These are phyloP conservation scores for Fusarium acutatum DNA, from an alignment of 2,329 filamentous ascomycete genomes.

Conservation along the genomic window DNA sequence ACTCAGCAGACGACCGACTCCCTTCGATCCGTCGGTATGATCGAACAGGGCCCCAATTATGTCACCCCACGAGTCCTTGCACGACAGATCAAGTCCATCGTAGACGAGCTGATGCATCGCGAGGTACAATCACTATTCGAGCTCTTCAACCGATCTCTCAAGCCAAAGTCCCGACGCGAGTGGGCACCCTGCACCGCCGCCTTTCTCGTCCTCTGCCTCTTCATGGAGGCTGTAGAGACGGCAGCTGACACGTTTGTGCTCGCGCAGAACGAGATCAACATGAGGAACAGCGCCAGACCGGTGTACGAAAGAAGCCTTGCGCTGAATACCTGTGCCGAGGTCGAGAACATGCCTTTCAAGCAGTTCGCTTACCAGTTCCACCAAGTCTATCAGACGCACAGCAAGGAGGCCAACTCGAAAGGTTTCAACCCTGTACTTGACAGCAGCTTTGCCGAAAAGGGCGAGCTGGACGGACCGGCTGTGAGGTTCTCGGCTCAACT, in stretches of 20 bases:
- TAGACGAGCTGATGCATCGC: constrained; percentile 62
- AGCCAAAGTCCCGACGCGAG: constrained; percentile 60
- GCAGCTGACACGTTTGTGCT: constrained; percentile 62
- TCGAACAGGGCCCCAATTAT: constrained; percentile 54
- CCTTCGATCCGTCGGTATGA: constrained; percentile 53
- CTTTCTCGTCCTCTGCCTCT: constrained; percentile 65
- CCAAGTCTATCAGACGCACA: constrained; percentile 66
- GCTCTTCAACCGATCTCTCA: constrained; percentile 61
- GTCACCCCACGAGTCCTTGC: constrained; percentile 64
- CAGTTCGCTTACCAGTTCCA: constrained; percentile 70
- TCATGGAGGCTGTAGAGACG: constrained; percentile 66
- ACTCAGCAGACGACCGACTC: constrained; percentile 54
- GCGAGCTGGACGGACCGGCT: constrained; percentile 57
- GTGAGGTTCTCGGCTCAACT: constrained; percentile 57
- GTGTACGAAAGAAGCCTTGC: constrained; percentile 54
- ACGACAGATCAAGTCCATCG: constrained; percentile 64
- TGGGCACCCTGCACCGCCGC: constrained; percentile 67
- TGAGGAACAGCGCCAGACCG: constrained; percentile 49
- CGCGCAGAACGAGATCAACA: constrained; percentile 59
- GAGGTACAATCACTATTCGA: constrained; percentile 63
- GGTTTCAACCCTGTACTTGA: constrained; percentile 66
- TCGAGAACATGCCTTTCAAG: constrained; percentile 68
- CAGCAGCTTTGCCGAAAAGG: constrained; percentile 50
- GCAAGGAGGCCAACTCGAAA: constrained; percentile 56
- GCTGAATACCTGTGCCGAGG: constrained; percentile 57